Base-by-base conservation (phyloP, 768 basidiomycete genomes). In the Tubosaeta brunneosetosa region DNA sequence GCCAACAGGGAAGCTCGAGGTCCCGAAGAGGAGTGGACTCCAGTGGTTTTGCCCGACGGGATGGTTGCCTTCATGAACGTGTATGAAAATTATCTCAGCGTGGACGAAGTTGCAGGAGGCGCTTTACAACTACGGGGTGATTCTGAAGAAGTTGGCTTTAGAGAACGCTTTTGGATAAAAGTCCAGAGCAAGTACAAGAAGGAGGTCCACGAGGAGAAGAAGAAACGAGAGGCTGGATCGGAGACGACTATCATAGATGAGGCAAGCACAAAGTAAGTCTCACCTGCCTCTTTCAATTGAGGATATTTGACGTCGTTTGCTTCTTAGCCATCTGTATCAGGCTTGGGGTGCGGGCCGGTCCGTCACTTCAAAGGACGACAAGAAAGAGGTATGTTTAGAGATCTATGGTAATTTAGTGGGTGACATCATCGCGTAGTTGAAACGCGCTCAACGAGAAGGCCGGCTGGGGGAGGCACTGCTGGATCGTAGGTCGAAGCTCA, bases 21-120 rank as follows among this genome's bases (percentile, higher is more conserved):
- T 2, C 88, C 90, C 4, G 91, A 95, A 68, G 93, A 97, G 68
- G 93, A 94, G 69, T 97, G 92, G 90, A 88, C 87, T 3, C 87
- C 92, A 14, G 80, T 91, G 25, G 73, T 93, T 51, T 69, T 90
- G 22, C 82, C 88, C 10, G 89, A 88, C 53, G 90, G 89, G 38
- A 90, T 92, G 86, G 82, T 88, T 44, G 87, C 89, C 7, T 87
- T 94, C 65, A 84, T 85, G 82, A 92, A 86, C 68, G 77, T 90
- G 10, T 94, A 94, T 62, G 91, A 93, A 65, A 94, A 86, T 64
- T 94, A 90, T 68, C 79, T 97, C 41, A 70, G 82, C 47, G 74
- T 94, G 40, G 93, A 95, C 60, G 90, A 94, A 62, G 83, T 88
- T 27, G 91, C 92, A 8, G 91, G 93, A 19, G 91, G 91, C 1